A percentile compares a stretch with the other conserved stretches of the same genome.
Evolutionary conservation across 257 asterid genomes (phyloP).

Genomic region (Gardenia jasminoides): DNA sequence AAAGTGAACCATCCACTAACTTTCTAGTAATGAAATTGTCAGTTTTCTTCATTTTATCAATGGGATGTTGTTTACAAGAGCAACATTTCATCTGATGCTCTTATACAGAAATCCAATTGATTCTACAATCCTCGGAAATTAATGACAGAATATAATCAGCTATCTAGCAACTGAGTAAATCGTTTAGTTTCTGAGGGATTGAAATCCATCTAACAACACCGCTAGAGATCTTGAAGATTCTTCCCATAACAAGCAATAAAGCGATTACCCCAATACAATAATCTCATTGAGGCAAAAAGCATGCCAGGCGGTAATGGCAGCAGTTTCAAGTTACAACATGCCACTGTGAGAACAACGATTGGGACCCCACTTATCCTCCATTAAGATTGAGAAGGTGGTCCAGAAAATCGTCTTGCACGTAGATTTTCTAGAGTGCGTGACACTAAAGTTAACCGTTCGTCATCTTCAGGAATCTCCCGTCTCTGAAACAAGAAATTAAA

Average conservation of each 20-base stretch:
- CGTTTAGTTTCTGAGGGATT: background rate
- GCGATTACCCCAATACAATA: background rate
- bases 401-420: constrained; percentile 33
- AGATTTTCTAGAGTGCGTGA: constrained; percentile 38
- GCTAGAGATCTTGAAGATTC: background rate
- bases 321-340: background rate
- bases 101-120: too few relatives aligned
- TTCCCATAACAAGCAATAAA: background rate
- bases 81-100: too few relatives aligned
- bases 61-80: background rate
- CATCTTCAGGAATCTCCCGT: constrained; percentile 84
- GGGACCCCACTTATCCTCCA: background rate
- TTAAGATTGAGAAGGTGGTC: background rate
- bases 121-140: too few relatives aligned
- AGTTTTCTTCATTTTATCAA: too few relatives aligned
- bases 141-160: background rate
- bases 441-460: constrained; percentile 65
- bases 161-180: background rate
- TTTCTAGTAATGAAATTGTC: too few relatives aligned
- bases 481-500: constrained; percentile 35
- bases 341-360: background rate
- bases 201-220: background rate
- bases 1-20: too few relatives aligned
- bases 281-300: background rate
- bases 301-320: too few relatives aligned